Base-by-base conservation (phyloP, 768 basidiomycete species). In the Exsudoporus frostii region DNA sequence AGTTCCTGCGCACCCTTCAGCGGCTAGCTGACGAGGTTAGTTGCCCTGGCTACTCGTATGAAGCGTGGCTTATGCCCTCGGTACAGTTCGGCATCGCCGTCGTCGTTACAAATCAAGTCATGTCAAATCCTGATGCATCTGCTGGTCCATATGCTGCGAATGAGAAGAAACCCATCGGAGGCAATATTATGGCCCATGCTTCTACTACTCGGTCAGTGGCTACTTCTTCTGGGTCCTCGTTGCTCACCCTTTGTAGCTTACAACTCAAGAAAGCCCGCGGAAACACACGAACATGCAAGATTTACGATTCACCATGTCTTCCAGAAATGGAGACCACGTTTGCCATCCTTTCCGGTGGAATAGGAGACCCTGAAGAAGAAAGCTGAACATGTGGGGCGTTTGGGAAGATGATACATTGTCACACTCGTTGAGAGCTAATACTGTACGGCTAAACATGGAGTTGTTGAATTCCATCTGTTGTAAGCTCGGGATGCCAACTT, bases 161-260 rank as follows among this genome's bases (percentile, higher is more conserved):
- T 63, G 90, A 93, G 73, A 96, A 97, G 79, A 99, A 99, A 72
- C 97, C 97, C 15, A 96, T 99, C 50, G 97, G 97, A 42, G 96
- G 96, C 22, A 99, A 99, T 70, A 99, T 99, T 64, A 88, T 99
- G 82, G 97, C 97, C 1, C 97, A 99, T 74, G 97, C 97, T 8
- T 95, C 94, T 1, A 98, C 97, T 17, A 98, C 96, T 42, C 84
- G 96, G 92, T 91, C 58, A 44, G 78, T 58, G 19, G 4, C 25
- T 34, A 10, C 15, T 11, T 43, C 10, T 46, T 32, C 49, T 33
- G 36, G 7, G 19, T 33, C 32, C 24, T 34, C 8, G 32, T 54
- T 43, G 32, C 53, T 66, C 40, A 55, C 45, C 27, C 47, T 47
- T 15, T 42, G 25, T 51, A 93, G 92, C 33, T 70, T 99, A 42